Base-by-base conservation (phyloP, 345 rosid genomes). In the Brassica cretica region DNA sequence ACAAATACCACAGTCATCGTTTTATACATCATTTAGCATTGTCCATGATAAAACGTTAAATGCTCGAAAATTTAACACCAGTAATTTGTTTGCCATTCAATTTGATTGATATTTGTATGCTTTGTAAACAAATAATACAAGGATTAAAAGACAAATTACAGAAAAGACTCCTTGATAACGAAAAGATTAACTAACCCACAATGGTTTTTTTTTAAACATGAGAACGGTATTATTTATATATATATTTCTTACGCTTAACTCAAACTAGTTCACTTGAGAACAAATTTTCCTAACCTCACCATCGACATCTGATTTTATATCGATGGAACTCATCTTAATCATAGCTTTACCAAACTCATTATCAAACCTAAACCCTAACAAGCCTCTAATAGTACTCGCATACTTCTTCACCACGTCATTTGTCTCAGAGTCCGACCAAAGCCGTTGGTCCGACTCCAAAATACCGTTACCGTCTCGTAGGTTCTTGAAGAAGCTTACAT, bases 391-490 rank as follows among this genome's bases (percentile, higher is more conserved):
- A 59, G 64, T 76, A 61, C 92, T 89, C 2, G 86, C 88, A 78
- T 86, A 87, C 8, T 84, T 88, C 24, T 84, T 79, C 66, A 92
- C 91, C 25, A 82, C 35, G 2, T 7, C 35, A 1, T 84, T 74
- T 0, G 97, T 90, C 9, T 79, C 75, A 4, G 83, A 68, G 64
- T 92, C 93, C 5, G 82, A 84, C 89, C 88, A 85, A 21, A 92
- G 87, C 87, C 93, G 84, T 73, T 89, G 92, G 74, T 92, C 97
- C 10, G 95, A 90, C 77, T 92, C 95, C 65, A 90, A 74, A 12
- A 90, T 87, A 33, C 84, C 95, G 41, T 85, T 87, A 0, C 93
- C 92, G 5, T 88, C 89, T 2, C 88, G 77, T 14, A 92, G 63
- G 64, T 90, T 92, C 85, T 85, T 84, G 78, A 84, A 92, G 81